Conservation (phyloP, 2,329 filamentous ascomycete genomes). For the Thelonectria olida region DNA sequence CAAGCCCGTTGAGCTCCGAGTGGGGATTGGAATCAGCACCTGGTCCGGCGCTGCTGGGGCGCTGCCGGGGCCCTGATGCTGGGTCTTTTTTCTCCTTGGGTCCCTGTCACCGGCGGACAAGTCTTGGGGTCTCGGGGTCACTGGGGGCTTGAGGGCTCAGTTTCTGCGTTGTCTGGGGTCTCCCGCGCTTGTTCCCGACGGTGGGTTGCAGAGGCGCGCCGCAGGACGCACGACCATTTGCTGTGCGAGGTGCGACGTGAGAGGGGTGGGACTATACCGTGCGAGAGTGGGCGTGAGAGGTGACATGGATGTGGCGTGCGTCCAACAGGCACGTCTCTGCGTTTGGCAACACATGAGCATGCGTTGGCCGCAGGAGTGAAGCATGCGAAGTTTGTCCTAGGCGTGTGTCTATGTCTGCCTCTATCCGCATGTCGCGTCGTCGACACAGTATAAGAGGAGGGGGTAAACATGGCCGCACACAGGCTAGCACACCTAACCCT, state of each 20-base stretch:
- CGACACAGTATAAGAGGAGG: background rate
- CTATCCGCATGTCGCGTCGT: background rate
- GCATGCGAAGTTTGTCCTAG: background rate
- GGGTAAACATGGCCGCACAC: background rate
- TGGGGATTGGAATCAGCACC: conserved; percentile 24
- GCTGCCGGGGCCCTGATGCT: conserved; percentile 10
- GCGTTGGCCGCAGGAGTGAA: background rate
- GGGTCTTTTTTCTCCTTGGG: background rate
- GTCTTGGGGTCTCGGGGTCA: conserved; percentile 21
- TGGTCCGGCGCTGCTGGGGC: conserved; percentile 20
- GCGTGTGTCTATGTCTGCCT: conserved; percentile 1
- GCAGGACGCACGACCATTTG: conserved; percentile 48
- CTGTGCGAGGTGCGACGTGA: conserved; percentile 26
- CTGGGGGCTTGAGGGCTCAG: conserved; percentile 16
- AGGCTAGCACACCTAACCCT: background rate
- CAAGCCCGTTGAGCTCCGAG: background rate
- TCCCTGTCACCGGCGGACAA: conserved; percentile 3
- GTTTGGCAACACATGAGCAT: too few relatives aligned
- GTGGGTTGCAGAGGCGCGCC: conserved; percentile 51
- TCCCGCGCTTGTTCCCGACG: conserved; percentile 47
- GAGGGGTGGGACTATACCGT: background rate
- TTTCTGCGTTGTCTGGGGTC: conserved; percentile 42
- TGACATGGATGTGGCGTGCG: conserved; percentile 8
- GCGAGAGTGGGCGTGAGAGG: conserved; percentile 1
- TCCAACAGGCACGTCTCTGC: conserved; percentile 2